These are phyloP conservation scores for Leishmania amazonensis DNA, from an alignment of 208 protist species.

Conservation along the genomic window DNA sequence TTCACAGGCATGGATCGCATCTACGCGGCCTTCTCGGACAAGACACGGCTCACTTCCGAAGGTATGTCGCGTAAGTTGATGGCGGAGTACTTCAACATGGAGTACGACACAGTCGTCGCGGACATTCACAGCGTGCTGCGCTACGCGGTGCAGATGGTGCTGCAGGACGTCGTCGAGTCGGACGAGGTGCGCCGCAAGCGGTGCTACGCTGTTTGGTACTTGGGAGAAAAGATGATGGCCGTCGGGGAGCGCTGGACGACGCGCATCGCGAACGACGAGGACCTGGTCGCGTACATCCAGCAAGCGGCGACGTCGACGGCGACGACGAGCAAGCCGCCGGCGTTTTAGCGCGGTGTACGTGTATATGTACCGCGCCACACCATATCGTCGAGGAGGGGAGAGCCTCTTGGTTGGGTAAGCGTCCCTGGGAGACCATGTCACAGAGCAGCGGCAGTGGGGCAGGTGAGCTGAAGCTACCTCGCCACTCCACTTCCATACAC, in stretches of 20 bases:
- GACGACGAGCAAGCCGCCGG: conserved; percentile 52
- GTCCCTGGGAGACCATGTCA: background rate
- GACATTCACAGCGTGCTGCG: conserved; percentile 66
- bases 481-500: background rate
- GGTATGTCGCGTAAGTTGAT: conserved; percentile 58
- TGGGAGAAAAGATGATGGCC: conserved; percentile 77
- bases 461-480: background rate
- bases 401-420: background rate
- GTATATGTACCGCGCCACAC: background rate
- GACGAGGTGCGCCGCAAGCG: conserved; percentile 64
- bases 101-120: conserved; percentile 81
- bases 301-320: conserved; percentile 73
- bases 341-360: conserved; percentile 39
- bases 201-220: conserved; percentile 84
- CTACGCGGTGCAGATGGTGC: conserved; percentile 73
- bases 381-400: background rate
- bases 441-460: background rate
- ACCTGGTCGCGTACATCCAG: conserved; percentile 83
- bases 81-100: conserved; percentile 85
- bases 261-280: conserved; percentile 48
- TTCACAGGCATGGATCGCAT: conserved; percentile 68
- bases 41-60: conserved; percentile 36
- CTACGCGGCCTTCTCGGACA: conserved; percentile 52
- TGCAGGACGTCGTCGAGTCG: conserved; percentile 59
- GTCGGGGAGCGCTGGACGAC: conserved; percentile 54